Percentiles rank a stretch among this genome's conserved stretches.
Conservation (phyloP, 345 rosid genomes). For the Passiflora organensis region DNA sequence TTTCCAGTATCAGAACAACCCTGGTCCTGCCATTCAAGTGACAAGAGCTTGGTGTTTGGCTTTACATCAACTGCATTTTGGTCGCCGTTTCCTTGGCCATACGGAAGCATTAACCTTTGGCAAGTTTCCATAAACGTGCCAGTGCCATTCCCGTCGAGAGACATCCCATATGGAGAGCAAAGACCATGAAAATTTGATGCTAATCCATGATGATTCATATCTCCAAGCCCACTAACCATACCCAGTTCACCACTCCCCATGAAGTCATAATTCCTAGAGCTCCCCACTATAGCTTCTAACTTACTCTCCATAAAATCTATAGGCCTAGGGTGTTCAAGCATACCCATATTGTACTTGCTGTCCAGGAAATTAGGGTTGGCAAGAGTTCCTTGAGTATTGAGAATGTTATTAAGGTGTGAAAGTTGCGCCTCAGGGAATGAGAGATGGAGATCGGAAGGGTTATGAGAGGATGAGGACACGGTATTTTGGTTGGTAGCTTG, state of each 20-base stretch:
- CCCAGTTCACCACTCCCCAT: slow-evolving; percentile 40
- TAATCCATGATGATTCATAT: slow-evolving; percentile 18
- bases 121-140: slow-evolving; percentile 51
- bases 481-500: slow-evolving; percentile 26
- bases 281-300: slow-evolving; percentile 40
- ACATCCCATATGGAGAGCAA: slow-evolving; percentile 42
- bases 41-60: slow-evolving; percentile 58
- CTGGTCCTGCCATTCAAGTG: slow-evolving; percentile 86
- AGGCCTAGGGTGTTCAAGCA: slow-evolving; percentile 32
- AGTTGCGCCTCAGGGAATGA: slow-evolving; percentile 48
- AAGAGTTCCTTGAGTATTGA: slow-evolving; percentile 21
- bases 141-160: slow-evolving; percentile 25
- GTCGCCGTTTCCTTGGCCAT: slow-evolving; percentile 37
- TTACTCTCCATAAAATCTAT: slow-evolving; percentile 48
- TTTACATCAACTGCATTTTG: slow-evolving; percentile 56
- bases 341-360: slow-evolving; percentile 19
- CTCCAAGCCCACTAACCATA: slow-evolving; percentile 33
- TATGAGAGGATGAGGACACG: slow-evolving; percentile 25
- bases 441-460: slow-evolving; percentile 55
- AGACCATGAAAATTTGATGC: slow-evolving; percentile 31
- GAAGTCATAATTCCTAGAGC: slow-evolving; percentile 44
- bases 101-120: slow-evolving; percentile 58
- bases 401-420: slow-evolving; percentile 41
- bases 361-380: slow-evolving; percentile 29
- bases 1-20: slow-evolving; percentile 50